Evolutionary conservation across 129 eudicot genomes (phyloP).

Genomic region (Pittosporum tobira): DNA sequence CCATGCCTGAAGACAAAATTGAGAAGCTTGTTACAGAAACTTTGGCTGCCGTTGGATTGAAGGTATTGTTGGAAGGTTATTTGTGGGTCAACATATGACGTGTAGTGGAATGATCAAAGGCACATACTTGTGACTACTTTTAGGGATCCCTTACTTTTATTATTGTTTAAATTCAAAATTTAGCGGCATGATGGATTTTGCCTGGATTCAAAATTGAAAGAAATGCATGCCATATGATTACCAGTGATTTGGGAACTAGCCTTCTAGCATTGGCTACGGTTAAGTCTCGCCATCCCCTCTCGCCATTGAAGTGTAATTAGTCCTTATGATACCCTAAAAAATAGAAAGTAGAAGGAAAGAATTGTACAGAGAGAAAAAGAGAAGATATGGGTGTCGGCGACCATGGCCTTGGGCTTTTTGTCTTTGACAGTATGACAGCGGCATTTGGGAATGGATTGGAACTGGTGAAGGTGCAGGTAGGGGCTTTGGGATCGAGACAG

Average conservation of each 20-base stretch:
- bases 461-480: too few relatives aligned
- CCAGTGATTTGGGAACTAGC: too few relatives aligned
- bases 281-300: too few relatives aligned
- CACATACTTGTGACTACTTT: neutral
- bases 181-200: neutral
- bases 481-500: neutral
- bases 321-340: too few relatives aligned
- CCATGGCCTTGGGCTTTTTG: neutral
- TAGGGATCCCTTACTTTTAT: neutral
- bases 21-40: constrained; percentile 76
- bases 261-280: too few relatives aligned
- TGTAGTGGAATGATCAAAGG: neutral
- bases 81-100: neutral
- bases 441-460: neutral
- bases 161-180: neutral
- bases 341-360: too few relatives aligned
- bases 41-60: constrained; percentile 89
- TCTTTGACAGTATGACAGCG: neutral
- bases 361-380: too few relatives aligned
- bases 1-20: constrained; percentile 73
- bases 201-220: neutral
- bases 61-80: constrained; percentile 30
- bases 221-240: neutral
- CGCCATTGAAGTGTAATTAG: too few relatives aligned
- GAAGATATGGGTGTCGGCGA: neutral